Evolutionary conservation across 2,329 filamentous ascomycete species (phyloP), one percentile per base, ranked within the genome.

Genomic region (Zymoseptoria passerinii): DNA sequence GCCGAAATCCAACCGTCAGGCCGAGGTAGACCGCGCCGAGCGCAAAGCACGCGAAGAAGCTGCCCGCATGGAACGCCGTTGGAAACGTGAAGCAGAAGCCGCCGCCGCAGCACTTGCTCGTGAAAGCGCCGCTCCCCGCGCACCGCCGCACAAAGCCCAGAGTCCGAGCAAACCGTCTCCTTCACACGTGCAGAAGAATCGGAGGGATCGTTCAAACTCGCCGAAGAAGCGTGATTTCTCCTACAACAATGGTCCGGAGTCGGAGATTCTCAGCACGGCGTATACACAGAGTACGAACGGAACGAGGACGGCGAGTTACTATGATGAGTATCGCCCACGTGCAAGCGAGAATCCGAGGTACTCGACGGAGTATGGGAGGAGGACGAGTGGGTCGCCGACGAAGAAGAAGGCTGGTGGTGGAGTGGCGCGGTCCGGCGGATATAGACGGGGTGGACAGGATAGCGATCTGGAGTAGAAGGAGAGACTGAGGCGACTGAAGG

Each of bases 71-170:
- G 72, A 73, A 57, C 66, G 71, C 28, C 69, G 71, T 56, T 74
- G 73, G 73, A 68, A 72, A 59, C 62, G 66, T 50, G 71, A 73
- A 64, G 66, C 78, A 70, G 73, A 77, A 70, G 69, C 68, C 61
- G 69, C 70, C 28, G 69, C 71, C n/a, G 66, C 68, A 57, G 70
- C 65, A 58, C 66, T 70, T 53, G 70, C 68, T n/a, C 68, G 63
- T 49, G 71, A 72, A 58, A 66, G 67, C 60, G 65, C 59, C 50
- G 44, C 63, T 55, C 28, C 65, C 55, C 67, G 63, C 48, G 61
- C 66, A 44, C 62, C 63, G 10, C 63, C 61, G 6, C 56, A 63
- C 56, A 69, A 69, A 53, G 64, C 63, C 48, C 62, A 64, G 23
- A 65, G 63, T 27, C 70, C 68, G 28, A 62, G 65, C 29, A 69